Percentiles rank a stretch among this genome's conserved stretches.
Evolutionary conservation across 2,329 filamentous ascomycete species (phyloP).

Genomic region (Berkeleyomyces rouxiae): DNA sequence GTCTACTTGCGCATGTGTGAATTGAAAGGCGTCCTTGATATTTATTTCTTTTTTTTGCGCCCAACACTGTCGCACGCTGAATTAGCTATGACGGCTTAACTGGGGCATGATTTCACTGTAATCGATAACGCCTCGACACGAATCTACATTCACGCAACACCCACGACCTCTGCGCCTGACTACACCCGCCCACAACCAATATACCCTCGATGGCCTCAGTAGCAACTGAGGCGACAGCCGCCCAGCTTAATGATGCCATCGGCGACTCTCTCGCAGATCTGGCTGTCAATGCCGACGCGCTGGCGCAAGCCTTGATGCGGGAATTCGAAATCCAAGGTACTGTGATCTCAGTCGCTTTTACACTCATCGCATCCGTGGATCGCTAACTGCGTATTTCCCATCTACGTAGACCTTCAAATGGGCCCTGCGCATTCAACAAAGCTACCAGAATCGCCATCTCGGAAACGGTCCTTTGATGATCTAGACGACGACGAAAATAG

Average conservation of each 20-base stretch:
- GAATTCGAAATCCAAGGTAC: conserved; percentile 13
- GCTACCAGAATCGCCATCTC: conserved; percentile 3
- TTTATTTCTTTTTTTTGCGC: conserved; percentile 1
- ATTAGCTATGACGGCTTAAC: conserved; percentile 12
- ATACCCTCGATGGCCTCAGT: conserved; percentile 7
- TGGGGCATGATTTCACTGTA: conserved; percentile 9
- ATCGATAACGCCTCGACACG: neutral
- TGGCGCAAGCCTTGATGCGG: conserved; percentile 13
- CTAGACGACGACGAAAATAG: neutral
- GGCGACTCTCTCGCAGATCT: conserved; percentile 4
- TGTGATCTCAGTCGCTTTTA: neutral
- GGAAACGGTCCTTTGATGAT: conserved; percentile 9
- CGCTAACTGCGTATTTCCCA: neutral
- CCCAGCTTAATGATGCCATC: conserved; percentile 5
- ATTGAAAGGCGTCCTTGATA: neutral
- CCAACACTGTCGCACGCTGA: neutral
- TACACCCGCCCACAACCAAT: neutral
- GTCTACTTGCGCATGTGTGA: neutral
- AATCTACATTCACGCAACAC: neutral
- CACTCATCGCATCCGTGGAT: neutral
- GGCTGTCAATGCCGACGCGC: conserved; percentile 11
- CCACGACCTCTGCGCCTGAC: neutral
- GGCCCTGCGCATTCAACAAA: conserved; percentile 1
- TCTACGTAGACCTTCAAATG: neutral
- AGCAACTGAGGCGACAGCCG: conserved; percentile 8